Conservation (phyloP, 2,329 filamentous ascomycete species). For the Periconia digitata region DNA sequence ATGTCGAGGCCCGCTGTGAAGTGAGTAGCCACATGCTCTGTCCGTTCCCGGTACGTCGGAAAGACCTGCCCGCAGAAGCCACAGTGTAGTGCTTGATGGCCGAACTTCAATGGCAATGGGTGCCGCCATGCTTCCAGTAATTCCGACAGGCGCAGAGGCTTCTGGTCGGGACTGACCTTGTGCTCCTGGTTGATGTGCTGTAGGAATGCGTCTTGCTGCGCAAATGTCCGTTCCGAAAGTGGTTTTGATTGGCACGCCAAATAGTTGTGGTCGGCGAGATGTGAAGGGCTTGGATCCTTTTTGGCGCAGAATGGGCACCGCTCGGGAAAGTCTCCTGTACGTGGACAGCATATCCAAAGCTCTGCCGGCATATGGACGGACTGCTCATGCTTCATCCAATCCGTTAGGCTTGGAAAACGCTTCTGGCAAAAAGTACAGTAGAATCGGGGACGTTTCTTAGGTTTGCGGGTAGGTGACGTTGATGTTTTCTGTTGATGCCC, state of each 20-base stretch:
- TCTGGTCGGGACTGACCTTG: slow-evolving; percentile 43
- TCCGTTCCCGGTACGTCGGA: slow-evolving; percentile 23
- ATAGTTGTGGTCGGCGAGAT: slow-evolving; percentile 56
- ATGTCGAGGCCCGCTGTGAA: slow-evolving; percentile 28
- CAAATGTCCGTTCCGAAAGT: slow-evolving; percentile 56
- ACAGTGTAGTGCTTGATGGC: slow-evolving; percentile 28
- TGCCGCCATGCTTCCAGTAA: slow-evolving; percentile 25
- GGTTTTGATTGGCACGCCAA: slow-evolving; percentile 61
- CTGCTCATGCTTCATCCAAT: slow-evolving; percentile 64
- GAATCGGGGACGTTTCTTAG: slow-evolving; percentile 19
- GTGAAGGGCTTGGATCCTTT: slow-evolving; percentile 47
- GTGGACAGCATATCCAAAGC: slow-evolving; percentile 26
- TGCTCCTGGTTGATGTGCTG: slow-evolving; percentile 54
- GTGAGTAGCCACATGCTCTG: slow-evolving; percentile 27
- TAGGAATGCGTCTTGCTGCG: slow-evolving; percentile 53
- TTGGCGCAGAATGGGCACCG: slow-evolving; percentile 54
- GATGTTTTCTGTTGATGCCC: neutral
- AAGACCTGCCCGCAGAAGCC: slow-evolving; percentile 29
- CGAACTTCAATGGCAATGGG: slow-evolving; percentile 15
- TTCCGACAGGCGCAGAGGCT: slow-evolving; percentile 35
- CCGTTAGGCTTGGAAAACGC: slow-evolving; percentile 47
- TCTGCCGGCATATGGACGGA: slow-evolving; percentile 58
- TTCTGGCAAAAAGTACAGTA: slow-evolving; percentile 32
- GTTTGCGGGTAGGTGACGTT: slow-evolving; percentile 3
- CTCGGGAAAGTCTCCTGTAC: slow-evolving; percentile 40